phyloP scores from a whole-genome alignment of 495 filamentous ascomycete genomes.

The Chaetomium fimeti region DNA sequence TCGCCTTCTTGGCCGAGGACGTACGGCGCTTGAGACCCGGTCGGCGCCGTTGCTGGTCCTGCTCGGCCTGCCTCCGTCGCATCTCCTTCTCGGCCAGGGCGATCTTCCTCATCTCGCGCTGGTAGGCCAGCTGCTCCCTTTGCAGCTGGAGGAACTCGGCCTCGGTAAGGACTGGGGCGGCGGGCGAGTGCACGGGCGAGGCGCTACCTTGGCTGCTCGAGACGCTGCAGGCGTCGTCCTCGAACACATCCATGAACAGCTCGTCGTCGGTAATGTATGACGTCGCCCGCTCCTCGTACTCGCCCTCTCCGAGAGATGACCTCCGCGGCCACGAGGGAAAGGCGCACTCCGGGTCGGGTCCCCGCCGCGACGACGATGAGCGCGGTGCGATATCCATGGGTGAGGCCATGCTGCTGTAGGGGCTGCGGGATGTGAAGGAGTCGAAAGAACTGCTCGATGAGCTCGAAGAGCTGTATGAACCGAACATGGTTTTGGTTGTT shows the following conservation, averaged over 20 bases:
- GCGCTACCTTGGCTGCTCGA: slow-evolving; percentile 49
- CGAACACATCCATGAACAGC: slow-evolving; percentile 39
- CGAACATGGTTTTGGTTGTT: slow-evolving; percentile 39
- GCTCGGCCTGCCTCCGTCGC: slow-evolving; percentile 38
- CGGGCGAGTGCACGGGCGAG: slow-evolving; percentile 39
- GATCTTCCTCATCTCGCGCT: slow-evolving; percentile 47
- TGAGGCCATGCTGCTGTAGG: slow-evolving; percentile 40
- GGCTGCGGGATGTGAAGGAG: slow-evolving; percentile 30
- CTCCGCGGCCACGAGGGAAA: slow-evolving; percentile 54
- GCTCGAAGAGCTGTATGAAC: slow-evolving; percentile 45
- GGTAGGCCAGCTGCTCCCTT: slow-evolving; percentile 45
- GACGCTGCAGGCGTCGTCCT: slow-evolving; percentile 47
- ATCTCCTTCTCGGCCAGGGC: slow-evolving; percentile 50
- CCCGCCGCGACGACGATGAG: slow-evolving; percentile 40
- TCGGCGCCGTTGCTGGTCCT: slow-evolving; percentile 28
- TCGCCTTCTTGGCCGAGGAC: slow-evolving; percentile 41
- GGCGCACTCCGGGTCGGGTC: slow-evolving; percentile 45
- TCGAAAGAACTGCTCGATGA: slow-evolving; percentile 30
- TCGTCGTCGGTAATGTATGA: slow-evolving; percentile 54
- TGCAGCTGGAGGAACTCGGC: slow-evolving; percentile 46
- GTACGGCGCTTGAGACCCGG: slow-evolving; percentile 18
- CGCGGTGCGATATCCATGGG: slow-evolving; percentile 55
- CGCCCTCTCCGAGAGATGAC: slow-evolving; percentile 43
- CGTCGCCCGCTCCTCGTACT: slow-evolving; percentile 43
- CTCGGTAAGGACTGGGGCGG: slow-evolving; percentile 32